Conservation (phyloP, 257 asterid genomes). For the Penstemon davidsonii region DNA sequence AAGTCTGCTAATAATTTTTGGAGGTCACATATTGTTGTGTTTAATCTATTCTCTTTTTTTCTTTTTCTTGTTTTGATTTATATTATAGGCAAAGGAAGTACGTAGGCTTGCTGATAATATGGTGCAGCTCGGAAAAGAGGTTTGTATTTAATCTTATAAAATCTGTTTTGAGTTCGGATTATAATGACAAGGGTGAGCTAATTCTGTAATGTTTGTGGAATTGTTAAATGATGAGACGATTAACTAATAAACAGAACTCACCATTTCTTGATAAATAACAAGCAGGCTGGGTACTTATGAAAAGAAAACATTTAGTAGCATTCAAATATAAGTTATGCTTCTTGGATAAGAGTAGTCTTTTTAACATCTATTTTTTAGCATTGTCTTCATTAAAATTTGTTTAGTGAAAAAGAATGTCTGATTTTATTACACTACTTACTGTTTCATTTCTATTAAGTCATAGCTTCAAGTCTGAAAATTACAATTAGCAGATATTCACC, state of each 20-base stretch:
- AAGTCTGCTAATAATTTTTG: background rate
- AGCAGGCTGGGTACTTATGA: too few species aligned
- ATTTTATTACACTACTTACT: background rate
- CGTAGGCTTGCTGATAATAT: slow-evolving; percentile 94
- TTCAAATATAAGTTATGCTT: too few species aligned
- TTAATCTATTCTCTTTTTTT: background rate
- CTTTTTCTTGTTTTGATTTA: slow-evolving; percentile 8
- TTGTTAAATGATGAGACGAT: too few species aligned
- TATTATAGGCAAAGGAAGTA: slow-evolving; percentile 88
- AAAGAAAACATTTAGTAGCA: too few species aligned
- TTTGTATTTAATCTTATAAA: slow-evolving; percentile 22
- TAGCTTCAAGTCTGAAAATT: too few species aligned
- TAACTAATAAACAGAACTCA: too few species aligned
- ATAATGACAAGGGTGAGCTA: slow-evolving; percentile 6
- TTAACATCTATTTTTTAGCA: too few species aligned
- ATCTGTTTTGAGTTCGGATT: background rate
- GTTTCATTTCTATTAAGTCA: too few species aligned
- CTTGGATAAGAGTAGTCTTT: too few species aligned
- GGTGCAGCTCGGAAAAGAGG: slow-evolving; percentile 98
- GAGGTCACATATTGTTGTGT: background rate
- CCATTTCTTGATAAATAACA: too few species aligned
- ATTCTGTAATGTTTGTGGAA: background rate
- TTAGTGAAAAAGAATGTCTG: background rate
- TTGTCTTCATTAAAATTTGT: too few species aligned
- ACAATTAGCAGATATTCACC: too few species aligned